Conservation (phyloP, 768 basidiomycete genomes). For the Trametes cingulata region DNA sequence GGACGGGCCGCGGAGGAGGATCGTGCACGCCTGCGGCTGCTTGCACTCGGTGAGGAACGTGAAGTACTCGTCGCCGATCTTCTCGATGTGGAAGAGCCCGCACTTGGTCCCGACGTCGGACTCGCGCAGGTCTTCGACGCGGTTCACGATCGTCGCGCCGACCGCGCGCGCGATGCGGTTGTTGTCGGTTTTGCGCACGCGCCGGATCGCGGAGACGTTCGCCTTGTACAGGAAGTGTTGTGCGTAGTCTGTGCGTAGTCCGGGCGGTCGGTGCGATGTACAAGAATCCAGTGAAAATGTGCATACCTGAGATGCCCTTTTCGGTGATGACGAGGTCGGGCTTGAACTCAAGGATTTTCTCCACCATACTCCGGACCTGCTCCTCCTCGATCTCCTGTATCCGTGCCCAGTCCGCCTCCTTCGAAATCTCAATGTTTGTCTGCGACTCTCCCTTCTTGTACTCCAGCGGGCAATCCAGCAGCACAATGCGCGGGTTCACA, state of each 20-base stretch:
- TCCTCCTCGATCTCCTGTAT: constrained; percentile 96
- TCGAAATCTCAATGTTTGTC: constrained; percentile 97
- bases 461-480: constrained; percentile 94
- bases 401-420: constrained; percentile 90
- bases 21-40: constrained; percentile 94
- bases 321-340: constrained; percentile 95
- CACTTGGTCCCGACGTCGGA: constrained; percentile 90
- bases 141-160: constrained; percentile 96
- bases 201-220: constrained; percentile 89
- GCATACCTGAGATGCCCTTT: constrained; percentile 93
- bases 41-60: constrained; percentile 93
- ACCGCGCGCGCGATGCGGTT: constrained; percentile 96
- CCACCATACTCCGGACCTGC: constrained; percentile 86
- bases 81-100: constrained; percentile 95
- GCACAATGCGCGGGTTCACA: constrained; percentile 81
- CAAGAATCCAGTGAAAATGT: background rate
- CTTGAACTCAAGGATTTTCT: constrained; percentile 87
- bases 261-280: background rate
- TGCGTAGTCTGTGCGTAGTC: constrained; percentile 67
- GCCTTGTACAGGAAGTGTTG: constrained; percentile 88
- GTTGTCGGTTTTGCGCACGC: constrained; percentile 99
- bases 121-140: constrained; percentile 92
- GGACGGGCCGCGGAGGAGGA: constrained; percentile 94
- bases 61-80: constrained; percentile 99
- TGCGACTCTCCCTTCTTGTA: constrained; percentile 99